These are phyloP conservation scores for Fusarium sp. DNA, from an alignment of 2,329 filamentous ascomycete genomes.

Conservation along the genomic window DNA sequence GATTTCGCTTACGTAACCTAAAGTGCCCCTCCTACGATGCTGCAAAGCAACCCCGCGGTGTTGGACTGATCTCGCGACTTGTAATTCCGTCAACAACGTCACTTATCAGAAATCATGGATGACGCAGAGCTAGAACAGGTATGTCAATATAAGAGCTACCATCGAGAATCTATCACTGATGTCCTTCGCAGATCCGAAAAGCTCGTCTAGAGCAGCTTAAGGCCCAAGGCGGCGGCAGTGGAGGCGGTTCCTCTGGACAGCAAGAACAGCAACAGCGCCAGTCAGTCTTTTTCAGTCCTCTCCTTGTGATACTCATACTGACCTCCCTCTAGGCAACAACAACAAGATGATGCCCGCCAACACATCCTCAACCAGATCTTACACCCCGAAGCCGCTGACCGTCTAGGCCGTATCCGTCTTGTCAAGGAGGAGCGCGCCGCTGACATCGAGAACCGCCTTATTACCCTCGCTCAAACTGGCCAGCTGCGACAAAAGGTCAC, in stretches of 20 bases:
- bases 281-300: conserved; percentile 30
- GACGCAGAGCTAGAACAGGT: conserved; percentile 59
- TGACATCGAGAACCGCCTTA: conserved; percentile 91
- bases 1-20: conserved; percentile 18
- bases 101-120: conserved; percentile 50
- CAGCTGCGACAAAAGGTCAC: conserved; percentile 90
- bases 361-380: conserved; percentile 92
- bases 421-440: conserved; percentile 92
- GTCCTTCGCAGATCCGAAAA: conserved; percentile 76
- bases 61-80: conserved; percentile 35
- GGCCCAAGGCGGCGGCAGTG: conserved; percentile 68
- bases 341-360: conserved; percentile 75
- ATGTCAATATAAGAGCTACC: background rate
- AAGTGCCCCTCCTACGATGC: conserved; percentile 41
- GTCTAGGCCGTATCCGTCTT: conserved; percentile 91
- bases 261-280: conserved; percentile 71
- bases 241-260: conserved; percentile 54
- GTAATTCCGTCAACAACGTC: conserved; percentile 11
- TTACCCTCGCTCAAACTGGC: conserved; percentile 88
- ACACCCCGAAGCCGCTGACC: conserved; percentile 91
- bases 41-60: conserved; percentile 32
- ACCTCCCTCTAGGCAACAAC: conserved; percentile 48
- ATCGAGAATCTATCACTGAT: background rate
- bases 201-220: conserved; percentile 95
- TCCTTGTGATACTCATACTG: background rate